Evolutionary conservation across 495 filamentous ascomycete species (phyloP).

Genomic region (Cairneyella variabilis): DNA sequence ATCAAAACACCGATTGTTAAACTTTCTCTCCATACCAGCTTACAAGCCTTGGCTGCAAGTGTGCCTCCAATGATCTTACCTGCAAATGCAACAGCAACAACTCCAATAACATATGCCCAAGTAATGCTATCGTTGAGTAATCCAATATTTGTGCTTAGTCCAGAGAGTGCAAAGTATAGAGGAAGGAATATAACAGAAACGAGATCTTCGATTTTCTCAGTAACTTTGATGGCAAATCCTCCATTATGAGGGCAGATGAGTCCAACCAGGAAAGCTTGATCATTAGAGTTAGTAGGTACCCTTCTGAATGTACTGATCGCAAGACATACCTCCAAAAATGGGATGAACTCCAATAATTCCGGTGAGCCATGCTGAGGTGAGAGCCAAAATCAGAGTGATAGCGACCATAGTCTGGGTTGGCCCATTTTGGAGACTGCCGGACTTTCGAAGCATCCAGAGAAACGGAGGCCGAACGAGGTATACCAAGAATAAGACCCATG

Average conservation of each 20-base stretch:
- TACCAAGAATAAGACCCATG: slow-evolving; percentile 73
- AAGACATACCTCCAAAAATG: slow-evolving; percentile 63
- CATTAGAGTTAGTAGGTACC: slow-evolving; percentile 26
- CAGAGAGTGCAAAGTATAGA: slow-evolving; percentile 93
- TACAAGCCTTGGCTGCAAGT: slow-evolving; percentile 70
- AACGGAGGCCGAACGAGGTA: slow-evolving; percentile 76
- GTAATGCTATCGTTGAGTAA: slow-evolving; percentile 76
- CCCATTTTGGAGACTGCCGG: slow-evolving; percentile 81
- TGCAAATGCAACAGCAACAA: slow-evolving; percentile 77
- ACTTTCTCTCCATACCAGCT: slow-evolving; percentile 89
- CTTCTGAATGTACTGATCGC: not conserved
- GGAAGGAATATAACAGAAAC: slow-evolving; percentile 86
- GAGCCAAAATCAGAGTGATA: slow-evolving; percentile 72
- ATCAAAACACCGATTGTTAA: slow-evolving; percentile 89
- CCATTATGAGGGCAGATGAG: slow-evolving; percentile 92
- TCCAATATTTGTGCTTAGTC: slow-evolving; percentile 84
- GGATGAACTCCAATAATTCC: slow-evolving; percentile 85
- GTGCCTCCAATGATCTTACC: slow-evolving; percentile 87
- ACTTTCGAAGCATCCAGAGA: slow-evolving; percentile 65
- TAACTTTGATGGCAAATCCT: slow-evolving; percentile 90
- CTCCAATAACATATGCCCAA: slow-evolving; percentile 89
- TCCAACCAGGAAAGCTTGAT: slow-evolving; percentile 69
- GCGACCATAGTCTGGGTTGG: slow-evolving; percentile 84
- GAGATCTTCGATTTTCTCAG: slow-evolving; percentile 94
- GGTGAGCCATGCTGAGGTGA: slow-evolving; percentile 91